Base-by-base conservation (phyloP, 2,329 filamentous ascomycete species). In the Didymella segeticola region DNA sequence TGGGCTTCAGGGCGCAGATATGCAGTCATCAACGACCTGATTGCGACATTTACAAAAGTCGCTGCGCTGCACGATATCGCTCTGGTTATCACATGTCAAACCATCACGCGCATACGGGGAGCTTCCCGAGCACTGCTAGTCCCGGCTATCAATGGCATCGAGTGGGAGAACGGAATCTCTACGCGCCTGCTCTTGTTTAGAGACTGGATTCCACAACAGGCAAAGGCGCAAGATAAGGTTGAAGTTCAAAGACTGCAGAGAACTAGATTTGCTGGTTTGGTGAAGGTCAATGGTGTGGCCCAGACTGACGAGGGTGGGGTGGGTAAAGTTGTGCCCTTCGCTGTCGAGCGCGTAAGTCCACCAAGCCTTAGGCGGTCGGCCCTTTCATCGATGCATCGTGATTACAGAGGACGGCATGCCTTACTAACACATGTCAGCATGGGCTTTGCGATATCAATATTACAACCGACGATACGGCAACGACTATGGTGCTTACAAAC, bases 161-260 rank as follows among this genome's bases (percentile, higher is more conserved):
- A 89, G 34, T 97, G 93, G 93, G 92, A 96, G 56, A 86, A 85
- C 59, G 88, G 86, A 26, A 79, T 96, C 30, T 84, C 86, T 57
- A 89, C 86, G 34, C 83, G 91, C 47, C 73, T 96, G 56, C 88
- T 89, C 20, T 74, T 96, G 27, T 96, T 95, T 73, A 83, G 89
- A 65, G 91, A 96, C 76, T 93, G 78, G 68, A 56, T 69, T 45
- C 60, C 66, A 50, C 65, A 62, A 57, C 61, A 72, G 65, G 57
- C 59, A 43, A 67, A 71, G 57, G 43, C 61, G 37, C 66, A 38
- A 42, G 67, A 64, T 34, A 60, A 42, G 29, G 52, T 60, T 43
- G 67, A 71, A 37, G 57, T 65, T 41, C 66, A 70, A 48, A 68
- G 57, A 60, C 57, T 71, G 60, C 67, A 61, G 49, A 68, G 63